Conservation (phyloP, 2,329 filamentous ascomycete species). For the Paraphaeosphaeria sporulosa region DNA sequence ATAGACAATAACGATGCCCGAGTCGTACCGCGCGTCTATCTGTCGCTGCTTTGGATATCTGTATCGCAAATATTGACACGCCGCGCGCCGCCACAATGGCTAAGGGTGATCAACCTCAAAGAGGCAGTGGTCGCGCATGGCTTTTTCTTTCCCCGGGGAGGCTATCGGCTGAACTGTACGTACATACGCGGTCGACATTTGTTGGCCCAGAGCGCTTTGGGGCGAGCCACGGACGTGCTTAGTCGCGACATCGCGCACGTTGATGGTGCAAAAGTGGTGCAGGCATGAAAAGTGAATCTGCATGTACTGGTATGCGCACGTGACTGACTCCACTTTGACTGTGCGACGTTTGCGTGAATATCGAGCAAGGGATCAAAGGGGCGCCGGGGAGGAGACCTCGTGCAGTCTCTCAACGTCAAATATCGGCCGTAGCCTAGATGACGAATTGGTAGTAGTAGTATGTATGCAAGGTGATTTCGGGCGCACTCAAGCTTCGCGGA, state of each 20-base stretch:
- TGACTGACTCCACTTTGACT: neutral
- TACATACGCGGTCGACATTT: too few relatives aligned
- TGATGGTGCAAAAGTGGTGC: too few relatives aligned
- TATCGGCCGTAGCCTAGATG: neutral
- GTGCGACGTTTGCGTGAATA: neutral
- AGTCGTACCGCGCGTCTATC: too few relatives aligned
- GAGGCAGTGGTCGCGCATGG: neutral
- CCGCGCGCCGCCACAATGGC: too few relatives aligned
- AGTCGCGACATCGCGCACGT: too few relatives aligned
- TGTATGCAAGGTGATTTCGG: constrained; percentile 5
- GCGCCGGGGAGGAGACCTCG: neutral
- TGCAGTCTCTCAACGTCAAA: neutral
- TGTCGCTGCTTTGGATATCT: too few relatives aligned
- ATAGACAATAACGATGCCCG: too few relatives aligned
- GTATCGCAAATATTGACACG: too few relatives aligned
- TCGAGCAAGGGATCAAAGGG: neutral
- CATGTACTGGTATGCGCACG: neutral
- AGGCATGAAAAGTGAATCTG: too few relatives aligned
- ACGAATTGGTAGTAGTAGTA: neutral
- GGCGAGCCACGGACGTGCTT: too few relatives aligned
- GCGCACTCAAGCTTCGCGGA: neutral
- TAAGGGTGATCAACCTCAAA: neutral
- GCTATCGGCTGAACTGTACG: neutral
- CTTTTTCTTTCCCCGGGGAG: neutral
- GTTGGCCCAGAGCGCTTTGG: too few relatives aligned